These are phyloP conservation scores for Dispira parvispora DNA, from an alignment of 192 early-diverging fungal species.

Conservation along the genomic window DNA sequence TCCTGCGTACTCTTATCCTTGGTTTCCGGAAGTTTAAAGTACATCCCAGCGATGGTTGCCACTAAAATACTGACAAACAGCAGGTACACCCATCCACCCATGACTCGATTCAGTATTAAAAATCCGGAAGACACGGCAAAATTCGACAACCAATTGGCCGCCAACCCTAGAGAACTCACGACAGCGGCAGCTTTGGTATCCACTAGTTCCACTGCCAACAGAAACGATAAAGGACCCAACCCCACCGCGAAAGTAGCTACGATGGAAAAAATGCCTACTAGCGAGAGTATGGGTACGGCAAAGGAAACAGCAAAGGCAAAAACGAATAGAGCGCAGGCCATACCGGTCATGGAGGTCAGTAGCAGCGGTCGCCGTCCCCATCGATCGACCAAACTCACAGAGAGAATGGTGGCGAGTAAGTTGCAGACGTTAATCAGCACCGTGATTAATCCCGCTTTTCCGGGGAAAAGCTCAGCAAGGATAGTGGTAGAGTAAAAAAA, in stretches of 20 bases:
- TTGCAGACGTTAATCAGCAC: constrained; percentile 64
- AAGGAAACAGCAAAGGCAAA: constrained; percentile 41
- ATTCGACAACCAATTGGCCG: constrained; percentile 44
- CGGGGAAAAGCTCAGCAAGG: constrained; percentile 41
- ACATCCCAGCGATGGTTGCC: constrained; percentile 23
- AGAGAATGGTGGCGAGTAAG: constrained; percentile 49
- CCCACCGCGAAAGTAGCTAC: constrained; percentile 64
- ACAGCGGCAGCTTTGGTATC: constrained; percentile 47
- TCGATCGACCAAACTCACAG: constrained; percentile 56
- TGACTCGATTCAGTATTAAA: constrained; percentile 28
- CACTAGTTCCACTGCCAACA: constrained; percentile 55
- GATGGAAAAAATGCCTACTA: constrained; percentile 50
- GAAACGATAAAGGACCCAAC: constrained; percentile 71
- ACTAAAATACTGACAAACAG: constrained; percentile 35
- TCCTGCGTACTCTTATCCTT: constrained; percentile 42
- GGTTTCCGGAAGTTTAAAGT: constrained; percentile 47
- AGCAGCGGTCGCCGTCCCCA: constrained; percentile 53
- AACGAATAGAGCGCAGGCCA: constrained; percentile 38
- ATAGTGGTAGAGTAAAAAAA: constrained; percentile 73
- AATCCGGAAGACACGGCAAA: constrained; percentile 50
- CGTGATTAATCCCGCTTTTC: constrained; percentile 50
- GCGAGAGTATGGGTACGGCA: constrained; percentile 33
- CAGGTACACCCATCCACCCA: constrained; percentile 43
- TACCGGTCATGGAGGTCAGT: constrained; percentile 36
- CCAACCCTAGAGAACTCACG: constrained; percentile 41